Conservation (phyloP, 306 rosid genomes). For the Bauhinia variegata region DNA sequence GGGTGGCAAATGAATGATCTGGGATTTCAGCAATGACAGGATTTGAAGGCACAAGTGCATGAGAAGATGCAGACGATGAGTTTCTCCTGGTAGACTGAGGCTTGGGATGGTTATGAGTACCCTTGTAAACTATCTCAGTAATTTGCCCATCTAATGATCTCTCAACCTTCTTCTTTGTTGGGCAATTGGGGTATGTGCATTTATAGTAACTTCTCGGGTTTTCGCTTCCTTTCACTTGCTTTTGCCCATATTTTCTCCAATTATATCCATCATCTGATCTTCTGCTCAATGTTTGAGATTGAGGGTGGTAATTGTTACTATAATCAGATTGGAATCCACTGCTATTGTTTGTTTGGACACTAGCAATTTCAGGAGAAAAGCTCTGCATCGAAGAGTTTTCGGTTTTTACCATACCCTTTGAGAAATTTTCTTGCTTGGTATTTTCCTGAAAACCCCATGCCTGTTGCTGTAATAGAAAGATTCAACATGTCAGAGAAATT, state of each 20-base stretch:
- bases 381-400: constrained; percentile 55
- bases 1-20: constrained; percentile 63
- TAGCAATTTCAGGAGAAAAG: constrained; percentile 51
- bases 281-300: constrained; percentile 56
- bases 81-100: constrained; percentile 75
- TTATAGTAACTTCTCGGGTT: constrained; percentile 96
- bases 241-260: constrained; percentile 98
- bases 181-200: constrained; percentile 90
- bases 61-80: constrained; percentile 51
- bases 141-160: constrained; percentile 82
- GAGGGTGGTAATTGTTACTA: constrained; percentile 46
- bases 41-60: constrained; percentile 47
- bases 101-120: constrained; percentile 88
- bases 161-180: constrained; percentile 95
- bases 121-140: constrained; percentile 96
- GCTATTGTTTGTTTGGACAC: constrained; percentile 44
- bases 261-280: constrained; percentile 93
- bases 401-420: constrained; percentile 51
- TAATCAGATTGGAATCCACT: constrained; percentile 48
- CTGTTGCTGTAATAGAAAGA: constrained; percentile 41
- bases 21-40: constrained; percentile 41
- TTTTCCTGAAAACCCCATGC: constrained; percentile 65
- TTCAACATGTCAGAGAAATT: constrained; percentile 9
- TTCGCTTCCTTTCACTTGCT: constrained; percentile 96
- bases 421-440: constrained; percentile 48